Evolutionary conservation across 2,329 filamentous ascomycete species (phyloP), one percentile per base, ranked within the genome.

Genomic region (Plenodomus tracheiphilus): DNA sequence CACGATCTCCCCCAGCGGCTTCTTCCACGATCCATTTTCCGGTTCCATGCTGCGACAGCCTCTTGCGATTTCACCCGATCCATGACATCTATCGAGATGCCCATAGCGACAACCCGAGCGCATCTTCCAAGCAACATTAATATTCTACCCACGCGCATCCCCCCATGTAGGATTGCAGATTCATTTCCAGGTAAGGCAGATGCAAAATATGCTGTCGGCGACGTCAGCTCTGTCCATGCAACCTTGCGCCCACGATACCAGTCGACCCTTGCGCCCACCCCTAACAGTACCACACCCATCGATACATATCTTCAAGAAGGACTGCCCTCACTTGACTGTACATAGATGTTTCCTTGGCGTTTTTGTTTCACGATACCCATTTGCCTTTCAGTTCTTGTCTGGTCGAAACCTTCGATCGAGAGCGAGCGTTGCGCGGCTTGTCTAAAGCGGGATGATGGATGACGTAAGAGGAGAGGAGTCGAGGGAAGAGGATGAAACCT

Each of bases 61-160:
- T 50, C 25, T 39, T 37, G 37, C 48, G 43, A 47, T 36, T 20
- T 39, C 7, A 16, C 17, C 21, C 13, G 20, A 13, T 11, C 35
- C 37, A 39, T 40, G 46, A 55, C 54, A 58, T 50, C 50, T 50
- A 41, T 21, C 41, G 30, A 56, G 50, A 53, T 58, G 57, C 54
- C 61, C 56, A 61, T 54, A 54, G 61, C 59, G 46, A 60, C 59
- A 51, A 53, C 38, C 51, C 47, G 37, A 53, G 44, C 50, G 41
- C 8, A 53, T 16, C 25, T 17, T 38, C 53, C 53, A 55, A 42
- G 49, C 49, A 22, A 47, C 44, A 47, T 11, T 22, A 13, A 36
- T 34, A 16, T 19, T 30, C 46, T 35, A 37, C 50, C 52, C 51
- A 52, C 57, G 47, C 54, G 42, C 40, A 34, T 38, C 50, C 41